phyloP scores from a whole-genome alignment of 306 rosid species.

The Pterocarpus macrocarpus region DNA sequence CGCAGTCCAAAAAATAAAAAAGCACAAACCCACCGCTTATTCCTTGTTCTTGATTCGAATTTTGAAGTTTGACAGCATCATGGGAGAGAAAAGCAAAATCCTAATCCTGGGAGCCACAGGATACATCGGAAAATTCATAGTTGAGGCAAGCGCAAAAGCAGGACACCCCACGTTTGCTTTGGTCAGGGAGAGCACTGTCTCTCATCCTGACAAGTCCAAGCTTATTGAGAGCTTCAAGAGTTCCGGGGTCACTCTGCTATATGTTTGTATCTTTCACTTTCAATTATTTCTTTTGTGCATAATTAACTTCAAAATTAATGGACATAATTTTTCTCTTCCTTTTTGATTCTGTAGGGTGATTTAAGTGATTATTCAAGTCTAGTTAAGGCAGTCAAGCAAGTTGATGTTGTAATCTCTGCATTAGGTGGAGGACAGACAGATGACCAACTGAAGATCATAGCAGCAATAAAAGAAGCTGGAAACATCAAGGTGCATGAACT shows the following conservation, averaged over 20 bases:
- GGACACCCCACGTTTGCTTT: conserved; percentile 41
- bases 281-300: neutral
- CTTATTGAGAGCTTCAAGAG: conserved; percentile 39
- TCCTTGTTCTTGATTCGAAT: no score
- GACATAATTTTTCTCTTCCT: neutral
- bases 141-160: conserved; percentile 19
- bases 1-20: no score
- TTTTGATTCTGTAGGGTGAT: conserved; percentile 23
- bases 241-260: conserved; percentile 25
- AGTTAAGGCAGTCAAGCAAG: conserved; percentile 46
- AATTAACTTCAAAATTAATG: no score
- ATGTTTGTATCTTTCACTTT: neutral
- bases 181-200: conserved; percentile 33
- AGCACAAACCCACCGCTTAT: no score
- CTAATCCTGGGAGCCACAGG: conserved; percentile 27
- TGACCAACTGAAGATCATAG: conserved; percentile 43
- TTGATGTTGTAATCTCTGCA: conserved; percentile 43
- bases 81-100: conserved; percentile 38
- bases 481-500: conserved; percentile 43
- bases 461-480: conserved; percentile 55
- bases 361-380: conserved; percentile 30
- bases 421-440: conserved; percentile 3
- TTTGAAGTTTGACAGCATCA: neutral
- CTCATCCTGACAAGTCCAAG: conserved; percentile 1
- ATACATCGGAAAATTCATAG: conserved; percentile 22